Base-by-base conservation (phyloP, 2,329 filamentous ascomycete species). In the Pseudocercospora macadamiae region DNA sequence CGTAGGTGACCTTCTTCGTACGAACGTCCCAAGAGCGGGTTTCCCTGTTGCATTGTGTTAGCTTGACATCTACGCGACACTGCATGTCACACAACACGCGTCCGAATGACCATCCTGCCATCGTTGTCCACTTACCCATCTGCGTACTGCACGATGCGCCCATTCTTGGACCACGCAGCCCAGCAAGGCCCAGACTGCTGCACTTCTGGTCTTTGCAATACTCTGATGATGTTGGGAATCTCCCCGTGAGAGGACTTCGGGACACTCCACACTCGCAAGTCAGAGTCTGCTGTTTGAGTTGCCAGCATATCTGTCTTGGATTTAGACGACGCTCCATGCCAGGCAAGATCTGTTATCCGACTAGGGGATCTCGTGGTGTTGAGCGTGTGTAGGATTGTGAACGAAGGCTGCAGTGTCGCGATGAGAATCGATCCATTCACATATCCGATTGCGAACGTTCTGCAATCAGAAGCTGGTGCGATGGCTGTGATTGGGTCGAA, bases 161-260 rank as follows among this genome's bases (percentile, higher is more conserved):
- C 95, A 78, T 96, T 97, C 77, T 97, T 97, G 0, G 95, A 97
- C 95, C 95, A 99, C 18, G 87, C 89, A 81, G 97, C 93, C 95
- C 95, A 99, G 73, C 96, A 96, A 34, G 90, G 89, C 1, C 91
- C 91, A 2, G 86, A 78, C 30, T 86, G 79, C 65, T 84, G 87
- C 64, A 87, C 87, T 61, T 96, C 92, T 6, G 87, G 87, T 68
- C 90, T 84, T 73, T 91, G 93, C 49, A 99, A 79, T 25, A 96
- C 88, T 62, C 95, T 84, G 60, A 97, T 96, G 6, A 97, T 89
- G 70, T 93, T 93, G 32, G 93, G 93, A 3, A 61, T 55, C 16
- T 88, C 83, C 66, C 96, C 86, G 73, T 87, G 82, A 73, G 88
- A 80, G 60, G 83, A 84, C 75, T 97, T 99, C 18, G 93, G 86